phyloP scores from a whole-genome alignment of 257 asterid species.

The Forsythia viridissima region DNA sequence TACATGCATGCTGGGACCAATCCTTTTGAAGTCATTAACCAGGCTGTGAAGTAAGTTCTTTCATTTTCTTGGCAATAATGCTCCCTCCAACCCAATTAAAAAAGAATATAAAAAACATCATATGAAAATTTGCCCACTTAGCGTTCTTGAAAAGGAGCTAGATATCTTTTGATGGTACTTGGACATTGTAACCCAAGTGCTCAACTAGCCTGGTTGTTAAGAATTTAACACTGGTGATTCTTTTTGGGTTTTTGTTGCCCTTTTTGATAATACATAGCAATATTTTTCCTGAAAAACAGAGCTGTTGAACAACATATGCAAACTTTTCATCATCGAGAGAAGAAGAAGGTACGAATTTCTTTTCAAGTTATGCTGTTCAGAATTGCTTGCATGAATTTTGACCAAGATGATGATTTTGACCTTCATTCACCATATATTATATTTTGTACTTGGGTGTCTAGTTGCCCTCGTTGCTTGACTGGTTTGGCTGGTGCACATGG shows the following conservation, averaged over 20 bases:
- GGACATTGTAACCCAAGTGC: neutral
- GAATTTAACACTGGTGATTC: neutral
- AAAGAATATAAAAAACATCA: neutral
- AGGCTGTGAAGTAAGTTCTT: conserved; percentile 83
- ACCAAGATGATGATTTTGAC: neutral
- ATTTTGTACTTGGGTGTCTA: conserved; percentile 28
- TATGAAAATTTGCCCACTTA: neutral
- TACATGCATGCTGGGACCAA: conserved; percentile 91
- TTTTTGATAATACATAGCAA: neutral
- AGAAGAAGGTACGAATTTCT: conserved; percentile 58
- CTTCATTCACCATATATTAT: neutral
- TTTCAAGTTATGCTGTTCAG: conserved; percentile 4
- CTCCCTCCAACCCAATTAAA: neutral
- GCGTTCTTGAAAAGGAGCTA: neutral
- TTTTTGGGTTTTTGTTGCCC: neutral
- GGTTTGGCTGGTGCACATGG: conserved; percentile 99
- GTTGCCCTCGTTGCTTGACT: conserved; percentile 83
- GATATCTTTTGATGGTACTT: neutral
- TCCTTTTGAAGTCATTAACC: conserved; percentile 87
- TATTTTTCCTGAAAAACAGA: conserved; percentile 39
- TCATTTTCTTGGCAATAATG: conserved; percentile 1
- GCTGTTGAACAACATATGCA: conserved; percentile 87
- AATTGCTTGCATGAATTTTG: conserved; percentile 11
- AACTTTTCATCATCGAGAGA: conserved; percentile 86
- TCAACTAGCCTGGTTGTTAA: neutral